Percentiles rank a stretch among this genome's conserved stretches.
Evolutionary conservation across 2,329 filamentous ascomycete species (phyloP).

Genomic region (Apiospora arundinis): DNA sequence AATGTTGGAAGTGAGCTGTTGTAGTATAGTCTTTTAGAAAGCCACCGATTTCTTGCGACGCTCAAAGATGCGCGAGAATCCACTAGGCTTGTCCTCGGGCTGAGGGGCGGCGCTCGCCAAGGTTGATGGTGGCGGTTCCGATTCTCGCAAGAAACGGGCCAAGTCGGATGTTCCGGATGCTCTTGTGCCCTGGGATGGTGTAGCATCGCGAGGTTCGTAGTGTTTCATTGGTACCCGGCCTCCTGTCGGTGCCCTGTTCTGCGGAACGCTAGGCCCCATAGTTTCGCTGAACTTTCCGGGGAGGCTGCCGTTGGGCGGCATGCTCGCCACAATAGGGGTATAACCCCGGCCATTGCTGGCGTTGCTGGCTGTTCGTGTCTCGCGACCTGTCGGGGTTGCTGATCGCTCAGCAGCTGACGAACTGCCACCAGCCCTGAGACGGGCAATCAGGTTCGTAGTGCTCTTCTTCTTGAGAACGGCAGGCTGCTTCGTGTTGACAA

Average conservation of each 20-base stretch:
- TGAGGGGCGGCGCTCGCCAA: constrained; percentile 37
- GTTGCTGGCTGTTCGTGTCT: constrained; percentile 33
- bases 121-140: constrained; percentile 63
- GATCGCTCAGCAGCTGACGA: constrained; percentile 33
- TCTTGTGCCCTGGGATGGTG: constrained; percentile 48
- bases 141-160: constrained; percentile 74
- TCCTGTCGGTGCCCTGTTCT: constrained; percentile 33
- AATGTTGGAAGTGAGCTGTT: background rate
- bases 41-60: constrained; percentile 55
- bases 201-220: constrained; percentile 61
- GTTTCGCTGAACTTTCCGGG: constrained; percentile 41
- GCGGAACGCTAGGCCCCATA: constrained; percentile 28
- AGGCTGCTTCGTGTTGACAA: constrained; percentile 41
- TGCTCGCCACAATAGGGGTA: constrained; percentile 59
- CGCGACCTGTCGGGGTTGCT: background rate
- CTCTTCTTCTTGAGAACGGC: constrained; percentile 69
- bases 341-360: constrained; percentile 48
- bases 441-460: constrained; percentile 65
- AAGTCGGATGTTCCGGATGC: constrained; percentile 75
- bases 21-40: constrained; percentile 30
- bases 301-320: constrained; percentile 53
- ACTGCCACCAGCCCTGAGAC: constrained; percentile 52
- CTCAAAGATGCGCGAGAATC: constrained; percentile 56
- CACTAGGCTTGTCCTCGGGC: constrained; percentile 44
- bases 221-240: constrained; percentile 60